Evolutionary conservation across 2,329 filamentous ascomycete genomes (phyloP), one percentile per base, ranked within the genome.

Genomic region (Hymenoscyphus albidus): DNA sequence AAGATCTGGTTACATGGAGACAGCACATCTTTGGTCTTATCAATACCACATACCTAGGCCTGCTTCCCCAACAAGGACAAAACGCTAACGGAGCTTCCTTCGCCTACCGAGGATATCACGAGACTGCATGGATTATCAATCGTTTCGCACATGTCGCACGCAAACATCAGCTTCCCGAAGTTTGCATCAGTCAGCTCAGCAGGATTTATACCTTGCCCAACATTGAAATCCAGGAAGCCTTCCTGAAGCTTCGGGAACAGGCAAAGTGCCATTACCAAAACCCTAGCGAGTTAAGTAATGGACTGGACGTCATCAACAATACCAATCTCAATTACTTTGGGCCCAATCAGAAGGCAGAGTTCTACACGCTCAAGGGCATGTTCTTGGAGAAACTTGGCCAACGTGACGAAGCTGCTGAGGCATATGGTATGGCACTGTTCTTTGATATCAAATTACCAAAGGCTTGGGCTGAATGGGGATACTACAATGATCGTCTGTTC

Each of bases 61-160:
- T 99, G 57, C 81, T 98, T 48, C 93, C 93, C 1, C 88, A 86
- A 18, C 89, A 91, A 73, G 88, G 89, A 31, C 89, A 90, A 75
- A 95, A 92, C 71, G 87, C 93, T 1, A 91, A 91, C 63, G 93
- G 92, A 64, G 94, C 94, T 58, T 97, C 93, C 0, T 98, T 95
- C 76, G 95, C 95, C 0, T 99, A 99, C 76, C 88, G 95, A 56
- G 95, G 95, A 32, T 99, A 97, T 75, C 95, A 99, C 73, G 95
- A 99, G 79, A 99, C 95, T 13, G 95, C 95, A 1, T 99, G 95
- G 95, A 99, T 99, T 71, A 99, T 99, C 78, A 99, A 99, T 77
- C 86, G 95, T 18, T 99, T 99, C 74, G 96, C 95, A 0, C 95
- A 99, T 75, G 95, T 99, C 54, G 95, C 95, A 58, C 88, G 95